Percentiles rank a stretch among this genome's conserved stretches.
Conservation (phyloP, 176 grass and related monocot species). For the Ensete ventricosum region DNA sequence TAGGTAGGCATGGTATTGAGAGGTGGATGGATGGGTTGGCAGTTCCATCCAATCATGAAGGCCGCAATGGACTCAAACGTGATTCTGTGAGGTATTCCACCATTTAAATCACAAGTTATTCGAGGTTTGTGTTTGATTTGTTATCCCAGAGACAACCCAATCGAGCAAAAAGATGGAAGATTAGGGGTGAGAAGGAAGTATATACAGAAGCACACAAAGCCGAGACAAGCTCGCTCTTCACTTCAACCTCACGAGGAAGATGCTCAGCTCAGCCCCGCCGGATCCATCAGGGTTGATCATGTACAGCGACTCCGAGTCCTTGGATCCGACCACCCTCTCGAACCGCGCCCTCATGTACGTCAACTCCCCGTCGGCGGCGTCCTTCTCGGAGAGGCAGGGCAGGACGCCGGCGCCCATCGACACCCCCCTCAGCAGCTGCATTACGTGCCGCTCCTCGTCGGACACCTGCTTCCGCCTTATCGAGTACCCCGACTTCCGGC, state of each 20-base stretch:
- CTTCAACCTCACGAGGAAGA: slow-evolving; percentile 69
- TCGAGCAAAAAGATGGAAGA: too few species aligned
- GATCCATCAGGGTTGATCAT: slow-evolving; percentile 57
- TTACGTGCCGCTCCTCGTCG: slow-evolving; percentile 49
- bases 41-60: too few species aligned
- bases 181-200: too few species aligned
- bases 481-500: slow-evolving; percentile 50
- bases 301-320: slow-evolving; percentile 76
- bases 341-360: slow-evolving; percentile 77
- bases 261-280: slow-evolving; percentile 60
- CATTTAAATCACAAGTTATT: too few species aligned
- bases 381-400: slow-evolving; percentile 23
- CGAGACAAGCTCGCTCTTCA: not conserved
- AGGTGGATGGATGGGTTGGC: too few species aligned
- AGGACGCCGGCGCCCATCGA: slow-evolving; percentile 81
- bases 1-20: too few species aligned
- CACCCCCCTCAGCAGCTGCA: slow-evolving; percentile 56
- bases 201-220: not conserved
- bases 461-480: slow-evolving; percentile 37
- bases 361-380: slow-evolving; percentile 52
- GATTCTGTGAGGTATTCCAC: too few species aligned
- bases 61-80: too few species aligned
- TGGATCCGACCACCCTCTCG: slow-evolving; percentile 61
- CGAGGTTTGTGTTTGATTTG: too few species aligned
- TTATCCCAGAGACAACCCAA: too few species aligned